Base-by-base conservation (phyloP, 768 basidiomycete genomes). In the Cystobasidium onofrii region DNA sequence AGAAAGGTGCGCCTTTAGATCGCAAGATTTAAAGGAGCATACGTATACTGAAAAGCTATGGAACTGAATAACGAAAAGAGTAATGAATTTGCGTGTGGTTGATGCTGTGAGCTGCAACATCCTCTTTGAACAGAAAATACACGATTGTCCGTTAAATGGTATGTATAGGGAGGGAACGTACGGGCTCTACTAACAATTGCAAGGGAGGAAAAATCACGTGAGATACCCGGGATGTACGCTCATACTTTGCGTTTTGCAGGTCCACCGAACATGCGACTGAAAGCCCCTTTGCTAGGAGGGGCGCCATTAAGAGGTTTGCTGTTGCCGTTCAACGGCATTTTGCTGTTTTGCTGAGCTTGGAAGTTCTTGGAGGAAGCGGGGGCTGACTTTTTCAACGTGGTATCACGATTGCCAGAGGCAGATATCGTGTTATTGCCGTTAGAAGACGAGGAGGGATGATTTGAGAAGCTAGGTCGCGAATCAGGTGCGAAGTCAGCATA, bases 401-500 rank as follows among this genome's bases (percentile, higher is more conserved):
- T 34, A 39, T 44, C 39, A 17, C 33, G 36, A 39, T 27, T 39
- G 7, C 25, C 36, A 43, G 63, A 12, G 17, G 54, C 54, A 6
- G 29, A 55, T 31, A 27, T 60, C 36, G 63, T 18, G 41, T 64
- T 27, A 44, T 7, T 29, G 9, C 39, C 39, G n/a, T n/a, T n/a
- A n/a, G n/a, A n/a, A 39, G 39, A 39, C 7, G 61, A n/a, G 25
- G 61, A 31, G 10, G 64, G 17, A 33, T 67, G 41, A 25, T 29
- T 43, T 9, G 27, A 55, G 61, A 60, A 57, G 54, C 29, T 71
- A 20, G 50, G 69, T n/a, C 69, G 7, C 20, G 69, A 39, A 27
- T 27, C 34, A 15, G 69, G 69, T 34, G 69, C 20, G 34, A 71
- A 71, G 34, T 71, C 69, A 25, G 69, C 69, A 27, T 71, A 71